Conservation (phyloP, 768 basidiomycete genomes). For the Phaeotremella skinneri region DNA sequence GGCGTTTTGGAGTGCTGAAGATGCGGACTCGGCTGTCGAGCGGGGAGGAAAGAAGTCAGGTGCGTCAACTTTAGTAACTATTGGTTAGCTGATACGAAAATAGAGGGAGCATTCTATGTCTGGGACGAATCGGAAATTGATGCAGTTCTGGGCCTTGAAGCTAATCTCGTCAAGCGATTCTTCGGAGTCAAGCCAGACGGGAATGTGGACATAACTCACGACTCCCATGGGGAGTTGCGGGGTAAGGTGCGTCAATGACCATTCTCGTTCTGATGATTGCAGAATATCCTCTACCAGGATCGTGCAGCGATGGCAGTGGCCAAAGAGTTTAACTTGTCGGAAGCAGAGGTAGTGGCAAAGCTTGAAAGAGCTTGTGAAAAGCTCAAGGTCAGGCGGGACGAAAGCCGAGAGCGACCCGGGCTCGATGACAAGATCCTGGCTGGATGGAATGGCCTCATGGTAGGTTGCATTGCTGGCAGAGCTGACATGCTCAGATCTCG, state of each 20-base stretch:
- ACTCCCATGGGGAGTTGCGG: conserved; percentile 53
- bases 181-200: conserved; percentile 52
- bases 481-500: conserved; percentile 23
- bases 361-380: conserved; percentile 29
- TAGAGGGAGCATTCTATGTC: conserved; percentile 55
- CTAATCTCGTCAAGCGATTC: conserved; percentile 47
- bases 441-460: conserved; percentile 56
- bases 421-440: conserved; percentile 56
- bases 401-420: conserved; percentile 52
- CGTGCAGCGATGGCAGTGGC: conserved; percentile 18
- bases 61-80: conserved; percentile 7
- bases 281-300: conserved; percentile 45
- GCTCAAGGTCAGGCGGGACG: conserved; percentile 50
- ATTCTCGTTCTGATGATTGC: neutral
- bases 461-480: conserved; percentile 14
- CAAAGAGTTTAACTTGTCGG: conserved; percentile 15
- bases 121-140: conserved; percentile 52
- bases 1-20: conserved; percentile 54
- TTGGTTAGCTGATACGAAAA: conserved; percentile 14
- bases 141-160: conserved; percentile 44
- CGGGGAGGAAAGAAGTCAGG: conserved; percentile 44
- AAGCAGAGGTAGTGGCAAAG: conserved; percentile 33
- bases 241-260: conserved; percentile 40
- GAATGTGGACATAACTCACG: conserved; percentile 53
- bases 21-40: conserved; percentile 53